phyloP scores from a whole-genome alignment of 495 filamentous ascomycete species.

The Penicillium manginii region DNA sequence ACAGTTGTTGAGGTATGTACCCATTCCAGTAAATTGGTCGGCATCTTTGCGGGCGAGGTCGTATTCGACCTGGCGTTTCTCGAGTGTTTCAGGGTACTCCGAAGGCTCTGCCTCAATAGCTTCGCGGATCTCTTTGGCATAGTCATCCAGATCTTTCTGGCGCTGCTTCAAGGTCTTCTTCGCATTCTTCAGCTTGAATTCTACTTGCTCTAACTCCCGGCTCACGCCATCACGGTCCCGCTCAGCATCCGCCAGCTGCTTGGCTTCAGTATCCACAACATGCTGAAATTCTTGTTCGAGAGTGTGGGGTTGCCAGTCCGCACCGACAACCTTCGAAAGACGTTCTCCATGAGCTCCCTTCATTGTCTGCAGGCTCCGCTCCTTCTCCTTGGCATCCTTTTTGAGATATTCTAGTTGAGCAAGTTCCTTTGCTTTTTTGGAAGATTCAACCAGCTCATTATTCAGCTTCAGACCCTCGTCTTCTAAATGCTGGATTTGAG shows the following conservation, averaged over 20 bases:
- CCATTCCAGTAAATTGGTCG: slow-evolving; percentile 61
- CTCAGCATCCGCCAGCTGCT: slow-evolving; percentile 61
- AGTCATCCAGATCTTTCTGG: slow-evolving; percentile 63
- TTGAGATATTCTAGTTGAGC: slow-evolving; percentile 79
- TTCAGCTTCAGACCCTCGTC: slow-evolving; percentile 68
- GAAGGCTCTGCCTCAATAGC: slow-evolving; percentile 57
- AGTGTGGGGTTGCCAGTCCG: slow-evolving; percentile 67
- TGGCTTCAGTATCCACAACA: slow-evolving; percentile 58
- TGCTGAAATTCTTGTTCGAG: slow-evolving; percentile 74
- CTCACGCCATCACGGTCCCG: slow-evolving; percentile 68
- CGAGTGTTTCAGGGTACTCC: slow-evolving; percentile 55
- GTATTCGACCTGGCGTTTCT: slow-evolving; percentile 61
- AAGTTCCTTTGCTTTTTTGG: slow-evolving; percentile 73
- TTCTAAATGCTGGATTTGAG: slow-evolving; percentile 67
- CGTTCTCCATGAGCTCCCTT: slow-evolving; percentile 71
- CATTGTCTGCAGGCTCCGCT: slow-evolving; percentile 75
- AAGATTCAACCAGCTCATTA: slow-evolving; percentile 77
- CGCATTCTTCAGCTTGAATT: slow-evolving; percentile 71
- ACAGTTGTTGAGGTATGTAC: slow-evolving; percentile 66
- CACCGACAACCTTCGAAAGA: slow-evolving; percentile 62
- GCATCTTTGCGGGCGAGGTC: slow-evolving; percentile 65
- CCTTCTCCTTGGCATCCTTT: slow-evolving; percentile 71
- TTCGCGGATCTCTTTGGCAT: slow-evolving; percentile 53
- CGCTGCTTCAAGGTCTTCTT: slow-evolving; percentile 65
- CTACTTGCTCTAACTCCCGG: slow-evolving; percentile 75